A percentile compares a stretch with the other conserved stretches of the same genome.
Conservation (phyloP, 192 early-diverging fungal genomes). For the Pecoramyces ruminantium region DNA sequence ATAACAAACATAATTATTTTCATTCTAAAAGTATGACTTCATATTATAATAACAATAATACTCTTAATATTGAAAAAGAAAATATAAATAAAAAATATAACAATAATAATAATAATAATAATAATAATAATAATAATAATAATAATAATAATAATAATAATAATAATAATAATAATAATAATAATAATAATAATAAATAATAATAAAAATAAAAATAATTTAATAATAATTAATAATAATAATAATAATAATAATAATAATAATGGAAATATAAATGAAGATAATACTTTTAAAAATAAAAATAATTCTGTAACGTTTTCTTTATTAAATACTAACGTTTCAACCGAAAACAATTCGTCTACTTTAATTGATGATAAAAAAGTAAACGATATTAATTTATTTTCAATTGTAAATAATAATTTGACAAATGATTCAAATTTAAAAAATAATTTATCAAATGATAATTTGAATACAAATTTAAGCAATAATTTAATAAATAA, state of each 20-base stretch:
- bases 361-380: too few relatives aligned
- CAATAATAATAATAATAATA: neutral
- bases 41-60: neutral
- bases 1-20: neutral
- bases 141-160: too few relatives aligned
- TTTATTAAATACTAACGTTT: too few relatives aligned
- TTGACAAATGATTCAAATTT: too few relatives aligned
- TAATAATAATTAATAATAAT: neutral
- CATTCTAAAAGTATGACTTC: neutral
- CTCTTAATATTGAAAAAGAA: neutral
- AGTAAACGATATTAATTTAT: too few relatives aligned
- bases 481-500: neutral
- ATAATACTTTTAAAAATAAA: neutral
- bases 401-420: too few relatives aligned
- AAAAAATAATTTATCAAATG: too few relatives aligned
- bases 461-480: too few relatives aligned
- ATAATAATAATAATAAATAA: neutral
- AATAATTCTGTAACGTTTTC: neutral
- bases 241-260: neutral
- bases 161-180: neutral
- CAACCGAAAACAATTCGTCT: too few relatives aligned
- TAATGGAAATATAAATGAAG: neutral
- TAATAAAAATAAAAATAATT: neutral
- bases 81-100: neutral
- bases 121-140: too few relatives aligned